A percentile compares a stretch with the other conserved stretches of the same genome.
phyloP scores from a whole-genome alignment of 176 grass and related monocot genomes.

The Oryza officinalis region DNA sequence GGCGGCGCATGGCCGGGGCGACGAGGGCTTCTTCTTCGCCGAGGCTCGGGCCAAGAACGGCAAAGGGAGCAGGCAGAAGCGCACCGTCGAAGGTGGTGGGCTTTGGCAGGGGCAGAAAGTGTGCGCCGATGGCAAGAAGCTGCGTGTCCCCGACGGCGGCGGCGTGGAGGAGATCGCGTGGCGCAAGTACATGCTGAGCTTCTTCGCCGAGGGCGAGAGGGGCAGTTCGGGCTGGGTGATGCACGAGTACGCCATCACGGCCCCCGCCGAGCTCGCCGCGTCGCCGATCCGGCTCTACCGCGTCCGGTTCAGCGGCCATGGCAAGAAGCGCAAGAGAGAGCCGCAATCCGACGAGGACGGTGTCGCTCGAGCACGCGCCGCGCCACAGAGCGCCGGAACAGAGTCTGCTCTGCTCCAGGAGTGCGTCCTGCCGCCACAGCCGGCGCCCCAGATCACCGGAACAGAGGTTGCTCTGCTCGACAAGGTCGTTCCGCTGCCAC shows the following conservation, averaged over 20 bases:
- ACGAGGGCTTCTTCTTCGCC: constrained; percentile 13
- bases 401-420: not conserved
- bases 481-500: too few relatives aligned
- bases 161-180: not conserved
- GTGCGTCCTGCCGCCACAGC: not conserved
- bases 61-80: not conserved
- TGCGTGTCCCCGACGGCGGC: not conserved
- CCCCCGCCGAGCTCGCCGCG: not conserved
- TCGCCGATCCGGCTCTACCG: not conserved
- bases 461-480: too few relatives aligned
- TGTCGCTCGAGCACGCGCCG: too few relatives aligned
- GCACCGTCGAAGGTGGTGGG: not conserved
- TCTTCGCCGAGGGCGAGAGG: not conserved
- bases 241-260: constrained; percentile 24
- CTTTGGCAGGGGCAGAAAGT: not conserved
- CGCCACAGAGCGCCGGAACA: too few relatives aligned
- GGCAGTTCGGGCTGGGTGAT: constrained; percentile 28
- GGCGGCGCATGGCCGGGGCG: not conserved
- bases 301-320: not conserved
- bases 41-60: not conserved
- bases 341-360: too few relatives aligned
- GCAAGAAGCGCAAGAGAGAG: not conserved
- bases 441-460: too few relatives aligned
- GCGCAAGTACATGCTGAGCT: not conserved
- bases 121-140: too few relatives aligned